phyloP scores from a whole-genome alignment of 306 rosid genomes.

The Prunus fruticosa region DNA sequence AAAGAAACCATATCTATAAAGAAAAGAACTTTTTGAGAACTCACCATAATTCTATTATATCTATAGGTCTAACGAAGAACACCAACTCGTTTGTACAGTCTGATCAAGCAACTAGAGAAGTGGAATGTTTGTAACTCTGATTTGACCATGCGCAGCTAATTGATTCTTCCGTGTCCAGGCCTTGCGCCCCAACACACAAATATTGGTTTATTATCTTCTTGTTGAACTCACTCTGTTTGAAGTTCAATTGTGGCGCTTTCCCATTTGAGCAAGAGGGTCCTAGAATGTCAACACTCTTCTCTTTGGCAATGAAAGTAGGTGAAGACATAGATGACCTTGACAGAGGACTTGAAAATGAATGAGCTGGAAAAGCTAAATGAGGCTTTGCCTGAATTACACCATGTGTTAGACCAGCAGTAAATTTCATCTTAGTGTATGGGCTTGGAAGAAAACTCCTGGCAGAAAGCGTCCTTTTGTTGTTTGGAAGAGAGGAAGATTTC shows the following conservation, averaged over 20 bases:
- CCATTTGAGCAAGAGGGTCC: slow-evolving; percentile 40
- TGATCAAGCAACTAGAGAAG: slow-evolving; percentile 54
- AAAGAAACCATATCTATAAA: neutral
- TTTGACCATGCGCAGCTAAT: slow-evolving; percentile 37
- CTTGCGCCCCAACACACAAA: slow-evolving; percentile 72
- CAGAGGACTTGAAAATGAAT: slow-evolving; percentile 36
- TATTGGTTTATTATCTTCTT: slow-evolving; percentile 64
- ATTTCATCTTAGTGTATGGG: slow-evolving; percentile 60
- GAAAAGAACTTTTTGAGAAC: slow-evolving; percentile 6
- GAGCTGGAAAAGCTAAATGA: slow-evolving; percentile 26
- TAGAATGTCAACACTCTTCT: slow-evolving; percentile 31
- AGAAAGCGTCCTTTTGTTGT: slow-evolving; percentile 53
- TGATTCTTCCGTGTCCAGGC: slow-evolving; percentile 43
- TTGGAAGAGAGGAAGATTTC: slow-evolving; percentile 44
- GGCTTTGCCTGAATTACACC: slow-evolving; percentile 77
- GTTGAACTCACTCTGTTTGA: slow-evolving; percentile 40
- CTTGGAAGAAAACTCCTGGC: slow-evolving; percentile 49
- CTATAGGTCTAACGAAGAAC: neutral
- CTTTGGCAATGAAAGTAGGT: slow-evolving; percentile 36
- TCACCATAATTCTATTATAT: slow-evolving; percentile 4
- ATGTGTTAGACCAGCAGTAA: slow-evolving; percentile 64
- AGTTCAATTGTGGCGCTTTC: slow-evolving; percentile 23
- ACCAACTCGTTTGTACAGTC: slow-evolving; percentile 11
- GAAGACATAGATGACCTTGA: slow-evolving; percentile 43
- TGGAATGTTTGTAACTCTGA: slow-evolving; percentile 32